Evolutionary conservation across 495 filamentous ascomycete species (phyloP).

Genomic region (Aspergillus cavernicola): DNA sequence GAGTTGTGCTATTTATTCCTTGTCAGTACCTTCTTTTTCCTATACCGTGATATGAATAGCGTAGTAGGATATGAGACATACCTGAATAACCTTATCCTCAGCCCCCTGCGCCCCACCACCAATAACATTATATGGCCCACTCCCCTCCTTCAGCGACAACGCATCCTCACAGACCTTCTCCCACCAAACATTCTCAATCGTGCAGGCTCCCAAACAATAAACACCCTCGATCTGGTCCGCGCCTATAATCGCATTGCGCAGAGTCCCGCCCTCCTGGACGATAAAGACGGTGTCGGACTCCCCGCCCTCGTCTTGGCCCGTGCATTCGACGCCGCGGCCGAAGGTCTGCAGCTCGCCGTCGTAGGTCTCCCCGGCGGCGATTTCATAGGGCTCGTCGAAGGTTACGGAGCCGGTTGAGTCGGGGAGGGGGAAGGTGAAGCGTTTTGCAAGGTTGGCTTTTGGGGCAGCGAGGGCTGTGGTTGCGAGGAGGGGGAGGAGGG

Average conservation of each 20-base stretch:
- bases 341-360: constrained; percentile 45
- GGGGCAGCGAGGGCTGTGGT: background rate
- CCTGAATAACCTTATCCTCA: constrained; percentile 57
- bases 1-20: constrained; percentile 46
- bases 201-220: constrained; percentile 45
- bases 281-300: constrained; percentile 46
- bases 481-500: background rate
- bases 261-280: constrained; percentile 34
- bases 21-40: background rate
- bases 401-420: constrained; percentile 15
- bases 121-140: constrained; percentile 44
- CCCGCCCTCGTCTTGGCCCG: constrained; percentile 41
- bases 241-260: constrained; percentile 44
- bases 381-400: constrained; percentile 27
- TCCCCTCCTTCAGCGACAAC: constrained; percentile 22
- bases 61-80: background rate
- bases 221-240: constrained; percentile 42
- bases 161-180: constrained; percentile 30
- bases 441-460: background rate
- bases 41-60: background rate
- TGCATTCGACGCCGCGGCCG: constrained; percentile 44
- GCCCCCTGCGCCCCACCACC: constrained; percentile 58
- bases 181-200: constrained; percentile 42
- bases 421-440: constrained; percentile 22
- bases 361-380: constrained; percentile 31